Percentiles rank a stretch among this genome's conserved stretches.
phyloP scores from a whole-genome alignment of 2,329 filamentous ascomycete species.

The Emericellopsis atlantica region DNA sequence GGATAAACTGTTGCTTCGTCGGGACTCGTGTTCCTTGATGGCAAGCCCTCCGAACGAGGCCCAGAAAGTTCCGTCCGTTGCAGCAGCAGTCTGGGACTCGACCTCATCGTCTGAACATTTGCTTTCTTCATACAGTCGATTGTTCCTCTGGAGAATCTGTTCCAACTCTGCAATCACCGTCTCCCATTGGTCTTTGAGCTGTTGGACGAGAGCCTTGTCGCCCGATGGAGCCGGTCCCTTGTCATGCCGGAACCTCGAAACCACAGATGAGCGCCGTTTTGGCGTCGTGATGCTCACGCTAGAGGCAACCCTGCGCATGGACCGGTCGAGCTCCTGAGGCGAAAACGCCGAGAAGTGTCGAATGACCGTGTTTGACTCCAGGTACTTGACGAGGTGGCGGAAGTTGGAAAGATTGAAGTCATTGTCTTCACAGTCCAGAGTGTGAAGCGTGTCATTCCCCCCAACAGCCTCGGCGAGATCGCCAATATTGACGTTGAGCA shows the following conservation, averaged over 20 bases:
- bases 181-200: constrained; percentile 26
- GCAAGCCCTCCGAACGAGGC: constrained; percentile 24
- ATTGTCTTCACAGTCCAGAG: constrained; percentile 42
- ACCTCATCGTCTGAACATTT: constrained; percentile 6
- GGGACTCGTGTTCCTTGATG: constrained; percentile 14
- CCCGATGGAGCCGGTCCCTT: constrained; percentile 10
- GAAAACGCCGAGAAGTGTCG: constrained; percentile 29
- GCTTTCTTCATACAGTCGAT: constrained; percentile 11
- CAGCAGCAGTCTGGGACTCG: neutral
- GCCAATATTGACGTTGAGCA: constrained; percentile 39
- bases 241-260: constrained; percentile 19
- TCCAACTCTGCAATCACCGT: constrained; percentile 17
- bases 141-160: constrained; percentile 22
- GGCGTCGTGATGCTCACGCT: constrained; percentile 13
- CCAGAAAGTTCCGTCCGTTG: constrained; percentile 13
- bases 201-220: constrained; percentile 20
- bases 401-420: constrained; percentile 39
- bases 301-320: constrained; percentile 19
- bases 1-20: constrained; percentile 10
- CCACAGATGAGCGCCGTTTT: constrained; percentile 18
- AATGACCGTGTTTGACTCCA: constrained; percentile 28
- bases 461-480: constrained; percentile 36
- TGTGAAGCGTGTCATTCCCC: constrained; percentile 32
- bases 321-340: constrained; percentile 18
- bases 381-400: constrained; percentile 29